Conservation (phyloP, 371 early-diverging fungal species). For the Apophysomyces variabilis region DNA sequence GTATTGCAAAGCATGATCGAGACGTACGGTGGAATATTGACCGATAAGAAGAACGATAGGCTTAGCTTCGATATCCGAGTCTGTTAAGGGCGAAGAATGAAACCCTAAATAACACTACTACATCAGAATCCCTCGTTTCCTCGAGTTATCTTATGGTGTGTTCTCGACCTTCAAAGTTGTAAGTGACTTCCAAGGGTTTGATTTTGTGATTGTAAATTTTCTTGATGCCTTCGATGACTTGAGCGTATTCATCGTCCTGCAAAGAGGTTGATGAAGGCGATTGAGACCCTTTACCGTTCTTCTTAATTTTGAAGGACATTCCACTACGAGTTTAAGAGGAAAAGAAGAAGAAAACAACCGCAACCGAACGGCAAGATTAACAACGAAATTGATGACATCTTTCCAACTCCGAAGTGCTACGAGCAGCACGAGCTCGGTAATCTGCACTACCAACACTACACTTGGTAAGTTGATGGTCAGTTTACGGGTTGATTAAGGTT, state of each 20-base stretch:
- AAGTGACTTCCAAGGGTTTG: constrained; percentile 72
- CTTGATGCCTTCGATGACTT: constrained; percentile 70
- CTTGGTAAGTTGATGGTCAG: too few relatives aligned
- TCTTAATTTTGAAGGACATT: constrained; percentile 22
- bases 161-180: constrained; percentile 71
- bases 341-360: background rate
- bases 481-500: too few relatives aligned
- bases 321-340: constrained; percentile 4
- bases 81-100: constrained; percentile 77
- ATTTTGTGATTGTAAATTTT: constrained; percentile 75
- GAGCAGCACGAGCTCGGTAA: too few relatives aligned
- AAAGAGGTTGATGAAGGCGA: constrained; percentile 10
- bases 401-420: background rate
- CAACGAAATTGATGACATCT: background rate
- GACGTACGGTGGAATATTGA: constrained; percentile 78
- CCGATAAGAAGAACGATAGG: constrained; percentile 87
- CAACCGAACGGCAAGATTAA: background rate
- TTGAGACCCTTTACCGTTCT: constrained; percentile 21
- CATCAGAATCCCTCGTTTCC: constrained; percentile 3
- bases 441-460: too few relatives aligned
- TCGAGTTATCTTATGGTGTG: background rate
- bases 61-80: constrained; percentile 82
- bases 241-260: constrained; percentile 58
- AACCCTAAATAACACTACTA: constrained; percentile 48
- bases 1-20: background rate